phyloP scores from a whole-genome alignment of 208 protist species.

The Acanthamoeba triangularis region DNA sequence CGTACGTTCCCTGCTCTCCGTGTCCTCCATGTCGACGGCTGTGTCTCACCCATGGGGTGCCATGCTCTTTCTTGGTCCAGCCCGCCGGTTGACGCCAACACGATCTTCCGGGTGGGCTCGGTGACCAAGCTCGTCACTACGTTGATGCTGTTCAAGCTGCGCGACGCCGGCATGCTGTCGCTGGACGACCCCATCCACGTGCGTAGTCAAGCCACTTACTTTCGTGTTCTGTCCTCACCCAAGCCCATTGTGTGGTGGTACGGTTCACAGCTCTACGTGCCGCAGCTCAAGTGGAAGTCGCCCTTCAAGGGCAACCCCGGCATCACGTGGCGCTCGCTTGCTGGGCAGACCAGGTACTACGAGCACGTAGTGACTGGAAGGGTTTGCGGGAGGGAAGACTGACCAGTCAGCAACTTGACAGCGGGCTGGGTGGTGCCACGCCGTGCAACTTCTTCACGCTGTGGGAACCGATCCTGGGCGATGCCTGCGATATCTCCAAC shows the following conservation, averaged over 20 bases:
- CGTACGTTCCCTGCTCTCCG: slow-evolving; percentile 3
- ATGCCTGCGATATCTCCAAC: slow-evolving; percentile 70
- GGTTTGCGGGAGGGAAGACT: not conserved
- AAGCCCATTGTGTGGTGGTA: not conserved
- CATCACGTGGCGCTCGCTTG: slow-evolving; percentile 46
- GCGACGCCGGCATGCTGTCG: slow-evolving; percentile 22
- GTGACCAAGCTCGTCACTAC: slow-evolving; percentile 46
- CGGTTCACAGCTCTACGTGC: slow-evolving; percentile 25
- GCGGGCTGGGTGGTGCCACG: slow-evolving; percentile 10
- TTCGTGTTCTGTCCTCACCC: no score
- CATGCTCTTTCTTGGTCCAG: no score
- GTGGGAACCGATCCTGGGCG: slow-evolving; percentile 11
- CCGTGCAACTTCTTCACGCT: slow-evolving; percentile 74
- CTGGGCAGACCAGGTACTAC: slow-evolving; percentile 30
- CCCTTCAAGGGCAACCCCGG: slow-evolving; percentile 38
- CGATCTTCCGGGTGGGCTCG: slow-evolving; percentile 50
- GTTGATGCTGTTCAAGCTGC: slow-evolving; percentile 58
- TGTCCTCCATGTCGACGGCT: no score
- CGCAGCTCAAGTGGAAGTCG: not conserved
- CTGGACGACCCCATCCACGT: slow-evolving; percentile 56
- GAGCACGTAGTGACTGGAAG: no score
- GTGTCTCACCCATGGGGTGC: no score
- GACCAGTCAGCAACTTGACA: not conserved
- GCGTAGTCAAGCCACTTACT: no score
- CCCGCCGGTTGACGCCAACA: slow-evolving; percentile 16